Base-by-base conservation (phyloP, 805 yeast species). In the Cyberlindnera subsufficiens region DNA sequence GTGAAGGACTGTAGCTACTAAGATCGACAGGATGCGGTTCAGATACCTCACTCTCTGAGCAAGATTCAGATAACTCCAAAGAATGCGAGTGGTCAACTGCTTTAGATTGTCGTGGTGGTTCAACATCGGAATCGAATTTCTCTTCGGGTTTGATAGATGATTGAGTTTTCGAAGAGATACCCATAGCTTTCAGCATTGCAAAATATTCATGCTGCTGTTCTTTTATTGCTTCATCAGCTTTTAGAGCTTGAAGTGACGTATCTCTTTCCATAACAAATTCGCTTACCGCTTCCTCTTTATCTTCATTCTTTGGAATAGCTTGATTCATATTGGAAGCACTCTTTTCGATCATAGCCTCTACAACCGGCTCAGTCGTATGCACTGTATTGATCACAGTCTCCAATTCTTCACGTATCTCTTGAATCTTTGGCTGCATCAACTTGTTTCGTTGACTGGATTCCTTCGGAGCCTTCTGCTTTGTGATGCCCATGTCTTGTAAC, bases 401-500 rank as follows among this genome's bases (percentile, higher is more conserved):
- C 10, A 22, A 22, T 22, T 10, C 25, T 17, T 38, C 44, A 22
- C 14, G n/a, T 5, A 43, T 51, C 25, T 49, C 50, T 19, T 47
- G 41, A 19, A 44, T 41, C 43, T 44, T 40, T 38, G 47, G 40
- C 19, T 39, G 14, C 20, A 13, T 14, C 8, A 14, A 22, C 2
- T 5, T 11, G 2, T 22, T 22, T 22, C 27, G 11, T 8, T 22
- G 11, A 22, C 11, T 22, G 10, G 10, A 8, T 22, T 22, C 36
- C 35, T 32, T 32, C 10, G 38, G 9, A 27, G 29, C 35, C n/a
- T 43, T 39, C 9, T 38, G 35, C 6, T 32, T 39, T 11, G 35
- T 37, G 25, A 56, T 49, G 34, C 49, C 59, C 59, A 55, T 55
- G n/a, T 56, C 60, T 40, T 38, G 38, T 35, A 56, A 34, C 27